phyloP scores from a whole-genome alignment of 306 rosid species.

The Rosa rugosa region DNA sequence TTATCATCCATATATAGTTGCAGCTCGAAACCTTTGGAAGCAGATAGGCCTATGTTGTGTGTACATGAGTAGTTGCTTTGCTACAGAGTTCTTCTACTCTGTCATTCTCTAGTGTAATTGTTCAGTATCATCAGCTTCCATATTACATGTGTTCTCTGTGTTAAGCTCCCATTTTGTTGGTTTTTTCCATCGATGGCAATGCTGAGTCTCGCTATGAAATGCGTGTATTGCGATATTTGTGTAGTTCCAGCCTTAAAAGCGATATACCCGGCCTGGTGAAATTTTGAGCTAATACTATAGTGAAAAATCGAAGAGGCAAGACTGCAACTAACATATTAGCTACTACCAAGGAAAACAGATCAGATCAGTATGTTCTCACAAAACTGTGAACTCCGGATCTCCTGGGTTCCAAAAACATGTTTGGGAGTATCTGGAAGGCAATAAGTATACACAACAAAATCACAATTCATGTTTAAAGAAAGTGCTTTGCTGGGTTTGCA shows the following conservation, averaged over 20 bases:
- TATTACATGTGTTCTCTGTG: not conserved
- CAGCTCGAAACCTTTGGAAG: constrained; percentile 20
- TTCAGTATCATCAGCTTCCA: constrained; percentile 13
- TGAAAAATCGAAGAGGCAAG: not conserved
- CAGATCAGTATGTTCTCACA: not conserved
- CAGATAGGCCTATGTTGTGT: not conserved
- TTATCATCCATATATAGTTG: not conserved
- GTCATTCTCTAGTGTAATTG: not conserved
- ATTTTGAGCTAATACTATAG: not conserved
- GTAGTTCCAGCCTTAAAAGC: not conserved
- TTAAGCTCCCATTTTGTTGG: not conserved
- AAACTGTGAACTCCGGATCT: not conserved
- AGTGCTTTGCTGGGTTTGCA: not conserved
- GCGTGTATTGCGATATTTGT: not conserved
- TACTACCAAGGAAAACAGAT: not conserved
- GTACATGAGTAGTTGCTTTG: constrained; percentile 9
- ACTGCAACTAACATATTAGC: not conserved
- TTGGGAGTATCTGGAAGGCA: not conserved
- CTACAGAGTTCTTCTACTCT: not conserved
- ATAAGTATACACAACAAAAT: not conserved
- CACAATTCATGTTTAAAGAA: not conserved
- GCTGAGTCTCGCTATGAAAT: not conserved
- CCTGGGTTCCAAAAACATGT: not conserved
- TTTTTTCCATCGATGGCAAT: not conserved
- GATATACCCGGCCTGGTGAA: not conserved